These are phyloP conservation scores for Moesziomyces antarcticus DNA, from an alignment of 1,284 basidiomycete genomes.

Conservation along the genomic window DNA sequence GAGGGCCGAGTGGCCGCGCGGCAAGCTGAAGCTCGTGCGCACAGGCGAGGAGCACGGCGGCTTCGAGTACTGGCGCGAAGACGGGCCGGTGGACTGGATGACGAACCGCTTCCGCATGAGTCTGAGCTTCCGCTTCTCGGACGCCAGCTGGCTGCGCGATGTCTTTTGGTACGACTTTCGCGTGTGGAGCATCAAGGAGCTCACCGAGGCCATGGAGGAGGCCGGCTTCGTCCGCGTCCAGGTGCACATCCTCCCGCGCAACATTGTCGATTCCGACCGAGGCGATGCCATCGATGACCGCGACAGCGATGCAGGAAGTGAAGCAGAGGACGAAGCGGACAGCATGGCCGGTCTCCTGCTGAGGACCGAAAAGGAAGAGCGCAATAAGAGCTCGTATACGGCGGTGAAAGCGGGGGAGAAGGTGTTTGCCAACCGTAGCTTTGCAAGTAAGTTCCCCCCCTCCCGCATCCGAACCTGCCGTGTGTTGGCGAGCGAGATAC, in stretches of 20 bases:
- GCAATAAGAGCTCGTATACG: slow-evolving; percentile 40
- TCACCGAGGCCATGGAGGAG: slow-evolving; percentile 58
- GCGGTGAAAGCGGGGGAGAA: slow-evolving; percentile 44
- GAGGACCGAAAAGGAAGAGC: slow-evolving; percentile 50
- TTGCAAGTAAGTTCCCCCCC: slow-evolving; percentile 36
- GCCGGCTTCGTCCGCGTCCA: slow-evolving; percentile 53
- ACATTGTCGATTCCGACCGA: slow-evolving; percentile 25
- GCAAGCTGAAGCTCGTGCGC: slow-evolving; percentile 53
- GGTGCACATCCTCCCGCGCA: slow-evolving; percentile 47
- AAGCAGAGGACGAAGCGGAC: slow-evolving; percentile 12
- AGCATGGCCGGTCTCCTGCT: slow-evolving; percentile 34
- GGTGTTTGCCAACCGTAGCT: slow-evolving; percentile 47
- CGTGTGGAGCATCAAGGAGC: slow-evolving; percentile 55
- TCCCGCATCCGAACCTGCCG: too few species aligned
- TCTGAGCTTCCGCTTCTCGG: slow-evolving; percentile 54
- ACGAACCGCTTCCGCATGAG: slow-evolving; percentile 62
- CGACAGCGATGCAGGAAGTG: not conserved
- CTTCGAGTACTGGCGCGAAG: slow-evolving; percentile 64
- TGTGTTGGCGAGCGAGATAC: too few species aligned
- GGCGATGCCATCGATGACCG: slow-evolving; percentile 4
- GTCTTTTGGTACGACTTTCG: slow-evolving; percentile 60
- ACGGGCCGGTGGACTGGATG: slow-evolving; percentile 54
- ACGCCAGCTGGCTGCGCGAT: slow-evolving; percentile 55
- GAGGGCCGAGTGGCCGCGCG: slow-evolving; percentile 56
- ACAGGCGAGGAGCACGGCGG: slow-evolving; percentile 47